Evolutionary conservation across 116 monocot genomes (phyloP), one percentile per base, ranked within the genome.

Genomic region (Thalassia testudinum): DNA sequence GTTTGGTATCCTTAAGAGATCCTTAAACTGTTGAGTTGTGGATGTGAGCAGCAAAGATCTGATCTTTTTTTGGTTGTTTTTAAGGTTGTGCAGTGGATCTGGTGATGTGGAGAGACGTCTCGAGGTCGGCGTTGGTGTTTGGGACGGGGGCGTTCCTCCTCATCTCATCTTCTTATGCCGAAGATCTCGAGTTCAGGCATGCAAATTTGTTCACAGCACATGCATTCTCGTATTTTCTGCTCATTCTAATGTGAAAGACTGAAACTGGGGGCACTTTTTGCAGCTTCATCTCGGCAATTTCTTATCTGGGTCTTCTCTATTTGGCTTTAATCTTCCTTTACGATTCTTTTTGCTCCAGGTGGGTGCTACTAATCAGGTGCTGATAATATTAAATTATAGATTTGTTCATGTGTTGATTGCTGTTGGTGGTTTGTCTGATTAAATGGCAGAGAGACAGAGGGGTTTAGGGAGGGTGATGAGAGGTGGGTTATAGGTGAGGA

Each of bases 61-160:
- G 30, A 34, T 34, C 3, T 34, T 34, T 34, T 34, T 34, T n/a
- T n/a, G n/a, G 30, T 34, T 34, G 6, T 34, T 34, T 10, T 34
- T 10, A 10, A 10, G 3, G 30, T 34, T 34, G 30, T 3, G 30
- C 73, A 92, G 92, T 83, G 64, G 80, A 92, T 67, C 70, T 92
- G 61, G 70, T 93, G n/a, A 93, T 93, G 92, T 87, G 93, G 93
- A 80, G 78, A 69, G 87, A 93, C 37, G 59, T 72, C 42, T 81
- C 93, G 28, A 93, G 67, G 64, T 78, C 93, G 1, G 84, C 87
- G 29, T 78, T 93, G 24, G 76, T 81, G 5, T 93, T 93, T 49
- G 93, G 87, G 0, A 59, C 72, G 17, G 93, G 93, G 21, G 63
- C 74, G 5, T 93, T 93, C 43, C 38, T 71, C 21, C 73, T 92